phyloP scores from a whole-genome alignment of 148 eudicot genomes.

The Fagopyrum homotropicum region DNA sequence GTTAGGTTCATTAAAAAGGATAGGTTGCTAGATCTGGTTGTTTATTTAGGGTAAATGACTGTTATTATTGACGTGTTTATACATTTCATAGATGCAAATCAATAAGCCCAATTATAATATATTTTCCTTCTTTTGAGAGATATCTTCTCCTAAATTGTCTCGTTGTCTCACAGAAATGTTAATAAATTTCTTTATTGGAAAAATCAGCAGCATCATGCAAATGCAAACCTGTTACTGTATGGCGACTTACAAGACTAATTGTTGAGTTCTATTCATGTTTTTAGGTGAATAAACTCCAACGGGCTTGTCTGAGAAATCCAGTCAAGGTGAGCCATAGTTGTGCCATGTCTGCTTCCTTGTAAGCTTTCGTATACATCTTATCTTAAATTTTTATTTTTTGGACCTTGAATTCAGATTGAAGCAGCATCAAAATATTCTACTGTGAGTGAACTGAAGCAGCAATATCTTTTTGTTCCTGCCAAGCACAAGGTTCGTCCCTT shows the following conservation, averaged over 20 bases:
- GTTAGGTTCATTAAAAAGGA: too few species aligned
- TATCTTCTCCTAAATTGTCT: too few species aligned
- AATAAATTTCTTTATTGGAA: too few species aligned
- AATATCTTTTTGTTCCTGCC: slow-evolving; percentile 58
- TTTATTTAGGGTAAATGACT: too few species aligned
- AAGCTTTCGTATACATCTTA: background rate
- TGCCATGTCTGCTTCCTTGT: background rate
- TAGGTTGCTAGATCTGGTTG: too few species aligned
- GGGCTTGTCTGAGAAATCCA: slow-evolving; percentile 83
- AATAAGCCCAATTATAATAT: too few species aligned
- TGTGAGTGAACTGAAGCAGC: slow-evolving; percentile 77
- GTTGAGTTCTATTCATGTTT: slow-evolving; percentile 15
- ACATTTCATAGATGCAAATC: too few species aligned
- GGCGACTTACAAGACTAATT: background rate
- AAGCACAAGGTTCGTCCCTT: slow-evolving; percentile 55
- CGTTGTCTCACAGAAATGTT: too few species aligned
- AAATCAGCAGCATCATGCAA: too few species aligned
- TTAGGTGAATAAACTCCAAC: slow-evolving; percentile 87
- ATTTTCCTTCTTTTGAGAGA: too few species aligned
- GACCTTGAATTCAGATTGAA: slow-evolving; percentile 48
- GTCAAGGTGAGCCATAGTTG: slow-evolving; percentile 50
- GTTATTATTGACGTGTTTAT: too few species aligned
- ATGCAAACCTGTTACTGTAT: too few species aligned
- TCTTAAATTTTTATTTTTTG: slow-evolving; percentile 11
- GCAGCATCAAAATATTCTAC: slow-evolving; percentile 77